Evolutionary conservation across 805 yeast species (phyloP), one percentile per base, ranked within the genome.

Genomic region (Cyberlindnera xylosilytica): DNA sequence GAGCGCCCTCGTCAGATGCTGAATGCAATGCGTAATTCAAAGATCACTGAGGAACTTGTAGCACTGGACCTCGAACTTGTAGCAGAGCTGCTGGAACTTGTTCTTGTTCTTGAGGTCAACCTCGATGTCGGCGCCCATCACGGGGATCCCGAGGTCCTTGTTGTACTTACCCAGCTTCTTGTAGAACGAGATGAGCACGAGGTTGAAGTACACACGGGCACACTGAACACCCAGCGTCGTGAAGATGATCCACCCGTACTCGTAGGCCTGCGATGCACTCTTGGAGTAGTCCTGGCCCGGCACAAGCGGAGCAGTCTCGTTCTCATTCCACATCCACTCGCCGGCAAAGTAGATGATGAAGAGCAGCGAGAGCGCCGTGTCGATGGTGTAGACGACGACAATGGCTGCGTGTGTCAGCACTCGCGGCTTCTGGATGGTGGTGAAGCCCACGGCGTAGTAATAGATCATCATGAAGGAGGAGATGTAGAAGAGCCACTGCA

Each of bases 401-500:
- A 83, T 78, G 20, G 82, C 69, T 4, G 93, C 76, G 53, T 78
- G 72, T 35, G 76, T 74, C 47, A 84, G 68, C 6, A 83, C 74
- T 34, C 75, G 75, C 34, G 84, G 82, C 36, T 69, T 65, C 39
- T 70, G 66, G 23, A 87, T 66, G 31, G 65, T 66, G 34, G 61
- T 61, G 33, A 78, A 69, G 0, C 88, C 93, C 30, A 74, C 66
- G 3, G 80, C 65, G 60, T 82, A 87, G 41, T 84, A 72, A 3
- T 89, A 79, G 34, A 90, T 64, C 6, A 80, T 69, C 3, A 76
- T 41, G 13, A 86, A 66, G 3, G 95, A 82, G 45, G 82, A 61
- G 15, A 83, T 53, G 61, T 90, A 88, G 51, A 81, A 78, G 1
- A 84, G 45, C 93, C 96, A 86, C 59, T 91, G 97, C 66, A 85